Percentiles rank a stretch among this genome's conserved stretches.
phyloP scores from a whole-genome alignment of 176 grass and related monocot species.

The Rhynchospora tenuis region DNA sequence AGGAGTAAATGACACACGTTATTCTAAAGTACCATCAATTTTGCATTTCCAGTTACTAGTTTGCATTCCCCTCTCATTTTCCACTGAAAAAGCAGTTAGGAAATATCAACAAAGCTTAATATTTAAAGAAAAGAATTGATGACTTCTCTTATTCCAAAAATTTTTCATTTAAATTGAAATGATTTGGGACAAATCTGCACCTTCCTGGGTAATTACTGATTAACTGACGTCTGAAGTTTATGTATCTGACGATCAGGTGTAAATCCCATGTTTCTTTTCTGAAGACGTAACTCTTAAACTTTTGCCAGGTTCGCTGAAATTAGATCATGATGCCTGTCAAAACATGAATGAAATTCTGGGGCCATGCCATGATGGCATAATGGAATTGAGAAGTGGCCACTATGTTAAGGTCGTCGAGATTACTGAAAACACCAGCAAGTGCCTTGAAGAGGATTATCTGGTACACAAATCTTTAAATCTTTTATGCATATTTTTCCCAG shows the following conservation, averaged over 20 bases:
- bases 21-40: conserved; percentile 32
- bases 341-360: conserved; percentile 62
- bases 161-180: conserved; percentile 1
- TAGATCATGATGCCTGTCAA: conserved; percentile 79
- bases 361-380: conserved; percentile 64
- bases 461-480: conserved; percentile 34
- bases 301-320: conserved; percentile 69
- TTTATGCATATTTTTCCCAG: not conserved
- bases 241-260: not conserved
- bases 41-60: not conserved
- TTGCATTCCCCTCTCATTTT: not conserved
- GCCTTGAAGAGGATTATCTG: conserved; percentile 94
- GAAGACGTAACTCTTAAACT: not conserved
- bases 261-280: not conserved
- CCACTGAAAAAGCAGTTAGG: not conserved
- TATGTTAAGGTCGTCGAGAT: conserved; percentile 79
- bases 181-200: not conserved
- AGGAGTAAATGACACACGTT: not conserved
- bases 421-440: conserved; percentile 62
- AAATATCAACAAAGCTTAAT: not conserved
- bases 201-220: not conserved
- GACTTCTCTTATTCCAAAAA: not conserved
- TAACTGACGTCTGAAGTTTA: not conserved
- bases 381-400: conserved; percentile 66
- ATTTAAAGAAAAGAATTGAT: not conserved